Evolutionary conservation across 192 early-diverging fungal genomes (phyloP), one percentile per base, ranked within the genome.

Genomic region (Fimicolochytrium jonesii): DNA sequence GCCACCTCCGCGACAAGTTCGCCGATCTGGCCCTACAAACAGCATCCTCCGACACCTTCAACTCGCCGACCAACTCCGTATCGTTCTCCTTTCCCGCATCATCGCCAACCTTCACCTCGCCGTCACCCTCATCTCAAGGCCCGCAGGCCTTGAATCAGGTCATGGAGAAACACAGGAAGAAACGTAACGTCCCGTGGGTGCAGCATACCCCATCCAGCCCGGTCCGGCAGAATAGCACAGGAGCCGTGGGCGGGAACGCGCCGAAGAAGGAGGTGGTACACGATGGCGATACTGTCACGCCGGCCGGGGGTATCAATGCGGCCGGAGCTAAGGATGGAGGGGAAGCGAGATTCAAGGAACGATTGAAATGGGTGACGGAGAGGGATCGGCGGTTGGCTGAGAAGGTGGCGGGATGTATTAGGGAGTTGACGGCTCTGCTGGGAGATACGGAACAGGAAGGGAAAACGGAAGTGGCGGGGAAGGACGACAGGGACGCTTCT

Each of bases 151-250:
- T 17, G 22, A 31, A 28, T 59, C 18, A 26, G 46, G 20, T 22
- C n/a, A n/a, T n/a, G n/a, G 25, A 36, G 10, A 42, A 54, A 36
- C 36, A 17, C 33, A 15, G 53, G 9, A 61, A 61, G 25, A 47
- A 50, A 25, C 43, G 59, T n/a, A 50, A 30, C 9, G 59, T 50
- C 1, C 59, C 59, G 35, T 61, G 59, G 59, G 5, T 50, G 13
- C 44, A 61, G 23, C 59, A 61, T 35, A 61, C 46, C 18, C n/a
- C 56, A n/a, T 31, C 47, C 2, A 0, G 31, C 45, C n/a, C 7
- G 0, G 10, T 31, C 3, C 3, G 15, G 32, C 17, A 39, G 9
- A 17, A 11, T 39, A 39, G 37, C 37, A 39, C 11, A 22, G 7
- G 51, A 33, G 30, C 7, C 23, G 45, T 5, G 33, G 46, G 13